Evolutionary conservation across 169 alveolate genomes (phyloP).

Genomic region (Plasmodium falciparum): DNA sequence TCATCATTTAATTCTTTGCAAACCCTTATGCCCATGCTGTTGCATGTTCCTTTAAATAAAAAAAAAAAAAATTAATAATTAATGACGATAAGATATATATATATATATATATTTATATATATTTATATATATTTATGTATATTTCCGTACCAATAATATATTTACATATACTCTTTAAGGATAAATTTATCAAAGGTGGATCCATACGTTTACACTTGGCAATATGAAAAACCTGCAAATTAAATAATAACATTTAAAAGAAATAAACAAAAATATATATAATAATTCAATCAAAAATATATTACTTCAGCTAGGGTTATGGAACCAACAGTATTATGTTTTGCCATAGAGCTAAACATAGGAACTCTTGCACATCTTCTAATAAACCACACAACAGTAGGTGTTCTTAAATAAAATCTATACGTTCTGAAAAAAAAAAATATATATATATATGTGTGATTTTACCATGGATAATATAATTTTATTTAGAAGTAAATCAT

Average conservation of each 20-base stretch:
- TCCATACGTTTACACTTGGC: slow-evolving; percentile 91
- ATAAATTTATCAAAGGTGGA: slow-evolving; percentile 86
- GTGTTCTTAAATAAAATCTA: slow-evolving; percentile 89
- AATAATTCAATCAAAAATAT: neutral
- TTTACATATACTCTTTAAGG: slow-evolving; percentile 80
- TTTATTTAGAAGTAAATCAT: no score
- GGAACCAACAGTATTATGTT: slow-evolving; percentile 89
- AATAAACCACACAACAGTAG: slow-evolving; percentile 91
- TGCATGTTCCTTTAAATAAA: slow-evolving; percentile 80
- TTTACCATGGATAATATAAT: no score
- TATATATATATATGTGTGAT: neutral
- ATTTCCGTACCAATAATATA: slow-evolving; percentile 78
- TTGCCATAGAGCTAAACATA: slow-evolving; percentile 89
- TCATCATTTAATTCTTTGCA: slow-evolving; percentile 86
- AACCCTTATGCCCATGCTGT: slow-evolving; percentile 86
- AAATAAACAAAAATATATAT: neutral
- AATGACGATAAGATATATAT: neutral
- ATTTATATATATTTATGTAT: neutral
- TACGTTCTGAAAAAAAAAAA: slow-evolving; percentile 80
- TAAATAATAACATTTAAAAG: neutral
- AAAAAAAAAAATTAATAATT: neutral
- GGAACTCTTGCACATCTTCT: slow-evolving; percentile 91
- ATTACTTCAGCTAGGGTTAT: slow-evolving; percentile 90
- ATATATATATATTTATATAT: slow-evolving; percentile 35
- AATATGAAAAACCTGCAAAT: slow-evolving; percentile 87